Evolutionary conservation across 495 filamentous ascomycete genomes (phyloP).

Genomic region (Elasticomyces elasticus): DNA sequence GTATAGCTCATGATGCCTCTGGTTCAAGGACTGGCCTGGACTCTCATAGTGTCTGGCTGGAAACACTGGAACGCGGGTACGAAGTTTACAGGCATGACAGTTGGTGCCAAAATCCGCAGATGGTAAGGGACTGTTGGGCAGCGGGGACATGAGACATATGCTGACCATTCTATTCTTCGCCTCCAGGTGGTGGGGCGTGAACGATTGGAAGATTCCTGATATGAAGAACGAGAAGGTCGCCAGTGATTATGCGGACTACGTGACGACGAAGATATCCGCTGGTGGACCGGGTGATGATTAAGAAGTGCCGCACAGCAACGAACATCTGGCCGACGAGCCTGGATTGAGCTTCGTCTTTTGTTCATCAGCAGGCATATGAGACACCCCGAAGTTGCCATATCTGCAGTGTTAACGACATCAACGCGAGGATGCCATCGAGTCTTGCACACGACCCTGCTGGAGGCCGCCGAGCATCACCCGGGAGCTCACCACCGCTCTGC

Average conservation of each 20-base stretch:
- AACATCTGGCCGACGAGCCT: too few relatives aligned
- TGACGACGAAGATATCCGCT: slow-evolving; percentile 21
- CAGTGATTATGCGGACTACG: slow-evolving; percentile 35
- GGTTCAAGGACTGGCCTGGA: slow-evolving; percentile 74
- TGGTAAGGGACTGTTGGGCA: too few relatives aligned
- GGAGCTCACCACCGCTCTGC: too few relatives aligned
- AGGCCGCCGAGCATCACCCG: too few relatives aligned
- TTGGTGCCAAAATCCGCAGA: slow-evolving; percentile 60
- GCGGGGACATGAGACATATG: too few relatives aligned
- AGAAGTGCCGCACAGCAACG: background rate
- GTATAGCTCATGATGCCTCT: slow-evolving; percentile 71
- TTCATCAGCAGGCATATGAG: too few relatives aligned
- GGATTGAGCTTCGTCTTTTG: too few relatives aligned
- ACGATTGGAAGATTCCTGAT: slow-evolving; percentile 63
- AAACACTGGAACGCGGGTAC: slow-evolving; percentile 68
- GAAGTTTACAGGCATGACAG: slow-evolving; percentile 54
- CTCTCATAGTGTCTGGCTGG: slow-evolving; percentile 70
- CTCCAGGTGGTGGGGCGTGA: slow-evolving; percentile 89
- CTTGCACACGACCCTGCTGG: too few relatives aligned
- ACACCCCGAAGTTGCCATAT: too few relatives aligned
- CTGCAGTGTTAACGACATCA: too few relatives aligned
- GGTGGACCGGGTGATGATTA: slow-evolving; percentile 16
- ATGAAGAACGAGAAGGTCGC: slow-evolving; percentile 30
- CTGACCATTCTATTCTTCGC: too few relatives aligned
- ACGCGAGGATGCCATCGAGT: too few relatives aligned